Evolutionary conservation across 202 grass and related monocot species (phyloP).

Genomic region (Zizania palustris): DNA sequence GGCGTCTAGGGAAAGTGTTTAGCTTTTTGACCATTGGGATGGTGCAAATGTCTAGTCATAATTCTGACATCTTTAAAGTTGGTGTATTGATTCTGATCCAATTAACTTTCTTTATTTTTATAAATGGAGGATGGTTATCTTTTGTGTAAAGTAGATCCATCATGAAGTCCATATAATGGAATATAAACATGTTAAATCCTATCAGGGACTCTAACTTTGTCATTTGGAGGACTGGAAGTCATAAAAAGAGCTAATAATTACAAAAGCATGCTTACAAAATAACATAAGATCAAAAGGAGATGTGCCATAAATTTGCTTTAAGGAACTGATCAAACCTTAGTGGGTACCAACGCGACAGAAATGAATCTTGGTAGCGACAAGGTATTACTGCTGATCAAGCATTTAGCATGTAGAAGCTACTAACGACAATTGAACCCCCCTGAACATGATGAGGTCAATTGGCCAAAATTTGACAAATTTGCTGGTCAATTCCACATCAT

Average conservation of each 20-base stretch:
- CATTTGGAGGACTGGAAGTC: slow-evolving; percentile 35
- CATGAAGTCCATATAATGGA: slow-evolving; percentile 29
- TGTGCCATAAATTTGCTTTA: slow-evolving; percentile 36
- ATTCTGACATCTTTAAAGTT: slow-evolving; percentile 40
- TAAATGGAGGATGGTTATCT: slow-evolving; percentile 33
- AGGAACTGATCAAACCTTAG: slow-evolving; percentile 39
- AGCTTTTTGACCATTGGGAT: slow-evolving; percentile 41
- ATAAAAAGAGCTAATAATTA: slow-evolving; percentile 34
- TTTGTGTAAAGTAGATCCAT: slow-evolving; percentile 37
- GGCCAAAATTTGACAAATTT: background rate
- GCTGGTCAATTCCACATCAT: background rate
- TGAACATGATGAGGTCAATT: slow-evolving; percentile 34
- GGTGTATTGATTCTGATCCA: slow-evolving; percentile 35
- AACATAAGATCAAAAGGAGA: slow-evolving; percentile 28
- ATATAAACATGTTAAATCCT: slow-evolving; percentile 27
- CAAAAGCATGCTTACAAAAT: slow-evolving; percentile 30
- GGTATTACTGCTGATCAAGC: slow-evolving; percentile 38
- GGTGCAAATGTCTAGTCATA: slow-evolving; percentile 35
- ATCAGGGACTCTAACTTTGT: slow-evolving; percentile 17
- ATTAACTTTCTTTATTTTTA: slow-evolving; percentile 37
- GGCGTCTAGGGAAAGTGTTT: background rate
- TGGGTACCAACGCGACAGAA: slow-evolving; percentile 43
- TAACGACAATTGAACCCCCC: slow-evolving; percentile 12
- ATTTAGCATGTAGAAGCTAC: slow-evolving; percentile 35
- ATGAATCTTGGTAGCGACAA: slow-evolving; percentile 44